A percentile compares a stretch with the other conserved stretches of the same genome.
These are phyloP conservation scores for Aureobasidium sp. DNA, from an alignment of 2,329 filamentous ascomycete genomes.

Conservation along the genomic window DNA sequence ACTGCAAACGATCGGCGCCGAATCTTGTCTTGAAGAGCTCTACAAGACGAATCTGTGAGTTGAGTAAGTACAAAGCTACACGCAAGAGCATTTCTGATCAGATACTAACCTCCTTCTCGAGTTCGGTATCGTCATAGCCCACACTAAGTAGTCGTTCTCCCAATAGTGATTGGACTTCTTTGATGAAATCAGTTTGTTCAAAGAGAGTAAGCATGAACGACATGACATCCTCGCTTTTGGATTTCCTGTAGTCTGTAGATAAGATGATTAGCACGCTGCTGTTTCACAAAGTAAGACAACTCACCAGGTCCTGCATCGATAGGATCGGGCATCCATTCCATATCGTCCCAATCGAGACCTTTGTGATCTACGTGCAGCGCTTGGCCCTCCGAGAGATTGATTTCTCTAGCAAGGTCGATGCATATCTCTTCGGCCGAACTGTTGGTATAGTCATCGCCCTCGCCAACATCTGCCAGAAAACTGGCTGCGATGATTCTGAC, in stretches of 20 bases:
- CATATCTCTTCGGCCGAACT: constrained; percentile 44
- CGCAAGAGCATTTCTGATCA: not conserved
- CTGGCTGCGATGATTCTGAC: constrained; percentile 70
- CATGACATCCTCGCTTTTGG: constrained; percentile 83
- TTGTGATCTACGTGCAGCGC: constrained; percentile 32
- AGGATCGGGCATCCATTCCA: constrained; percentile 88
- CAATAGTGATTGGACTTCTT: constrained; percentile 84
- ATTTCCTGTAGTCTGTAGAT: constrained; percentile 64
- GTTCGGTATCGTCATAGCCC: constrained; percentile 52
- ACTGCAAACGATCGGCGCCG: constrained; percentile 76
- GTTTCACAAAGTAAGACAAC: not conserved
- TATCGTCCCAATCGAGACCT: constrained; percentile 81
- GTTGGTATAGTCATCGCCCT: constrained; percentile 33
- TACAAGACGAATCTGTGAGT: constrained; percentile 56
- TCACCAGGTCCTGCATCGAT: constrained; percentile 69
- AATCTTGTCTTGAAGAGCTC: constrained; percentile 83
- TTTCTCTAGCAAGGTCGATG: constrained; percentile 58
- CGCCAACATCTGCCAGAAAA: constrained; percentile 53
- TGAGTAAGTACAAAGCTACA: not conserved
- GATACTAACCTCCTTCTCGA: constrained; percentile 56
- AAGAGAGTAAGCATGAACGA: constrained; percentile 82
- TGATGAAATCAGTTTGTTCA: constrained; percentile 89
- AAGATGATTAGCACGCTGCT: not conserved
- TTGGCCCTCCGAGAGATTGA: constrained; percentile 53
- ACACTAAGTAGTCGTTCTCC: constrained; percentile 64